Evolutionary conservation across 257 asterid genomes (phyloP).

Genomic region (Solanum bulbocastanum): DNA sequence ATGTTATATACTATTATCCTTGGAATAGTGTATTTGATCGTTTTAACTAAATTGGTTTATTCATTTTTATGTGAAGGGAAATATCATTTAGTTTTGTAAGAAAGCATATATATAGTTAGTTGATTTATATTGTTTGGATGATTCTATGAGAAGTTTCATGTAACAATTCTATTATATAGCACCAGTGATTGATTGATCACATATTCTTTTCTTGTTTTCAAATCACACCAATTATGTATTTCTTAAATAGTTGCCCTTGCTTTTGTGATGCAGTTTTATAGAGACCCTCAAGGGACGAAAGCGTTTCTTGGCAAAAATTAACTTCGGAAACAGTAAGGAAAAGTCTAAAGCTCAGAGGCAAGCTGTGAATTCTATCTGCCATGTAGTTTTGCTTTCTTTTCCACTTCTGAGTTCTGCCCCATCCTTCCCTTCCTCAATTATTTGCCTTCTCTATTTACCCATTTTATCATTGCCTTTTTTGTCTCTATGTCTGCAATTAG

Average conservation of each 20-base stretch:
- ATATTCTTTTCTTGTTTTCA: background rate
- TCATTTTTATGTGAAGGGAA: no score
- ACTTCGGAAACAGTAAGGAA: conserved; percentile 71
- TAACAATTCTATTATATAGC: no score
- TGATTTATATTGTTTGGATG: no score
- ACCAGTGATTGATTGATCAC: background rate
- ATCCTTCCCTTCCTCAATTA: background rate
- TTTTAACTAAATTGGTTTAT: no score
- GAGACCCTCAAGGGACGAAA: conserved; percentile 84
- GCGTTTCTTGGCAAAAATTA: conserved; percentile 85
- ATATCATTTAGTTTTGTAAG: no score
- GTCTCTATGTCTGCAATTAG: conserved; percentile 23
- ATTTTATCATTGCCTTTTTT: background rate
- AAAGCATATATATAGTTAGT: no score
- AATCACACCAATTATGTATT: background rate
- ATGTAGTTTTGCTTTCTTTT: conserved; percentile 36
- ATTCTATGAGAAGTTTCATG: no score
- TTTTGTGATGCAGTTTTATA: conserved; percentile 51
- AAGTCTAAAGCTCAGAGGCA: conserved; percentile 94
- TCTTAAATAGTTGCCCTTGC: background rate
- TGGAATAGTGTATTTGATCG: no score
- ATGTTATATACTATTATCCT: background rate
- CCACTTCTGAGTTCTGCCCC: background rate
- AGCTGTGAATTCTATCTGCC: conserved; percentile 97
- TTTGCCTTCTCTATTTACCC: background rate